A percentile compares a stretch with the other conserved stretches of the same genome.
phyloP scores from a whole-genome alignment of 495 filamentous ascomycete genomes.

The Cairneyella variabilis region DNA sequence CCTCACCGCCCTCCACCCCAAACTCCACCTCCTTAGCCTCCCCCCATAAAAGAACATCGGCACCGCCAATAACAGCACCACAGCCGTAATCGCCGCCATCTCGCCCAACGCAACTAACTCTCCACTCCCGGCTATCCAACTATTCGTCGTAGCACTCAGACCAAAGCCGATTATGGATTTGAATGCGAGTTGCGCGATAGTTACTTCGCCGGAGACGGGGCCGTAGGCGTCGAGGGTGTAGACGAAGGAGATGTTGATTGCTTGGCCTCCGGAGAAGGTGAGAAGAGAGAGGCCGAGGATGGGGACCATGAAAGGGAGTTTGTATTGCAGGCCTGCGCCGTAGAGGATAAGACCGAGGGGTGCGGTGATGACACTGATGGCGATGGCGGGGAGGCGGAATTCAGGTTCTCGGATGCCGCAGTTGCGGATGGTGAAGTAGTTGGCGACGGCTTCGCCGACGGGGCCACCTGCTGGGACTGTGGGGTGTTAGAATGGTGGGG shows the following conservation, averaged over 20 bases:
- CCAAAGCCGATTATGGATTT: constrained; percentile 52
- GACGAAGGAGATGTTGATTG: constrained; percentile 46
- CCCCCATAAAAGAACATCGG: constrained; percentile 48
- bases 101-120: constrained; percentile 44
- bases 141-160: constrained; percentile 53
- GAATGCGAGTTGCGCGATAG: constrained; percentile 46
- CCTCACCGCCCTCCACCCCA: constrained; percentile 10
- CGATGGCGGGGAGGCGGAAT: constrained; percentile 47
- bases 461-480: constrained; percentile 40
- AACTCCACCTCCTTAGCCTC: constrained; percentile 11
- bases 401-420: constrained; percentile 49
- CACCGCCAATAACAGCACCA: constrained; percentile 36
- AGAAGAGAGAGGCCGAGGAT: constrained; percentile 43
- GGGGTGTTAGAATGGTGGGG: not conserved
- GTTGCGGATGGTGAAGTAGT: constrained; percentile 46
- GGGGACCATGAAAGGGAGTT: constrained; percentile 48
- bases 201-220: constrained; percentile 48
- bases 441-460: constrained; percentile 45
- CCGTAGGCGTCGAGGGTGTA: constrained; percentile 52
- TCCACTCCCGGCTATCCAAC: constrained; percentile 42
- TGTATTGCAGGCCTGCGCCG: constrained; percentile 44
- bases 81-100: constrained; percentile 46
- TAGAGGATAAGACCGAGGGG: constrained; percentile 46
- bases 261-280: constrained; percentile 46
- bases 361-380: constrained; percentile 38